Base-by-base conservation (phyloP, 2,329 filamentous ascomycete genomes). In the Verticillium dahliae region DNA sequence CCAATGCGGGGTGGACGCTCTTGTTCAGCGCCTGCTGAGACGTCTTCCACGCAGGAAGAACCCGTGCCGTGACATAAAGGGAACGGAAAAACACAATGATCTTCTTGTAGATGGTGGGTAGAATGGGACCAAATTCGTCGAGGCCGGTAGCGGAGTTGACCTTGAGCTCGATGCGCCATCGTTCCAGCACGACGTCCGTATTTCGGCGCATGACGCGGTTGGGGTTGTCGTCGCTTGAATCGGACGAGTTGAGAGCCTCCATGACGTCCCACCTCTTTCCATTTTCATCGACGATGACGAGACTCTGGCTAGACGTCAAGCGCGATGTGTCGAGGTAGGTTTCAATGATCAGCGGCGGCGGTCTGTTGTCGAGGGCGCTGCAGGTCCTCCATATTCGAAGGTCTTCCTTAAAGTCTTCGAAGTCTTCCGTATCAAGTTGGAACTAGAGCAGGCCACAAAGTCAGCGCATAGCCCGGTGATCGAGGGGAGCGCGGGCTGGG, bases 31-130 rank as follows among this genome's bases (percentile, higher is more conserved):
- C 87, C 69, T 90, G 89, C 70, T 90, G 85, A 50, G 82, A 87
- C 70, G 96, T 90, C 76, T 89, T 96, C 88, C 90, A 97, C 31
- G 90, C 87, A 2, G 95, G 95, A 64, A 97, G 78, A 64, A 97
- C 84, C 68, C 91, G 89, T 50, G 91, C 86, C 60, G 90, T 90
- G 58, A 91, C 86, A 73, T 91, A 97, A 56, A 99, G 82, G 1
- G 92, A 92, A 63, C 95, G 86, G 76, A 98, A 97, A 68, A 97
- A 87, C 67, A 98, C 90, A 66, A 99, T 96, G 69, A 91, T 92
- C 77, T 96, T 95, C 78, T 99, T 99, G 82, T 99, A 99, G 62
- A 97, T 88, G 59, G 91, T 94, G 14, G 95, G 92, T 59, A 98
- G 79, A 37, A 78, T 80, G 11, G 80, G 79, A 7, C 83, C 84